Base-by-base conservation (phyloP, 2,329 filamentous ascomycete species). In the Beauveria scarabaeidicola region DNA sequence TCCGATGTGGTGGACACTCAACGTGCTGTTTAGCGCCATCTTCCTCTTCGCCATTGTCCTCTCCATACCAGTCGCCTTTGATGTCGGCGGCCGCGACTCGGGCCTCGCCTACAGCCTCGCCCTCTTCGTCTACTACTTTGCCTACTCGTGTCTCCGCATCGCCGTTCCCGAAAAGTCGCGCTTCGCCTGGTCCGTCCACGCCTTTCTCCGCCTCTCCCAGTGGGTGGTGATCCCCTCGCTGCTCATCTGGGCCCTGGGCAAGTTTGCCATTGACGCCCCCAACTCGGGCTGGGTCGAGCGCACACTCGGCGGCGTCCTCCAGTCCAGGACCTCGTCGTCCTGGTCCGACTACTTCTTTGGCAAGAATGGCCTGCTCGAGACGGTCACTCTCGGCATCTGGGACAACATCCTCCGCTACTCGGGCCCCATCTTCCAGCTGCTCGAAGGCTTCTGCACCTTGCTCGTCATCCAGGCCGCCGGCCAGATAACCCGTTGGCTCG, bases 401-500 rank as follows among this genome's bases (percentile, higher is more conserved):
- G 91, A 97, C 71, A 91, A 87, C 70, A 77, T 90, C 53, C 75
- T 99, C 73, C 83, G 87, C 69, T 97, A 95, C 78, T 96, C 92
- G 38, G 95, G 90, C 4, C 94, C 94, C 0, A 82, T 96, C 55
- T 99, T 97, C 77, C 94, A 99, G 75, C 79, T 99, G 9, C 84
- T 89, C 56, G 94, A 99, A 74, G 94, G 94, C 7, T 99, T 99
- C 76, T 97, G 94, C 78, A 97, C 91, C 69, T 77, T 99, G 67
- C 77, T 97, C 60, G 92, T 97, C 64, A 97, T 99, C 61, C 94
- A 99, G 74, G 91, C 92, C 19, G 88, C 90, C 15, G 94, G 94
- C 0, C 93, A 97, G 72, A 91, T 97, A 65, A 96, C 94, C 21
- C 84, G 90, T 72, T 97, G 91, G 87, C 82, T 97, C 32, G 93